A percentile compares a stretch with the other conserved stretches of the same genome.
Evolutionary conservation across 2,329 filamentous ascomycete genomes (phyloP).

Genomic region (Penicillium sclerotigenum): DNA sequence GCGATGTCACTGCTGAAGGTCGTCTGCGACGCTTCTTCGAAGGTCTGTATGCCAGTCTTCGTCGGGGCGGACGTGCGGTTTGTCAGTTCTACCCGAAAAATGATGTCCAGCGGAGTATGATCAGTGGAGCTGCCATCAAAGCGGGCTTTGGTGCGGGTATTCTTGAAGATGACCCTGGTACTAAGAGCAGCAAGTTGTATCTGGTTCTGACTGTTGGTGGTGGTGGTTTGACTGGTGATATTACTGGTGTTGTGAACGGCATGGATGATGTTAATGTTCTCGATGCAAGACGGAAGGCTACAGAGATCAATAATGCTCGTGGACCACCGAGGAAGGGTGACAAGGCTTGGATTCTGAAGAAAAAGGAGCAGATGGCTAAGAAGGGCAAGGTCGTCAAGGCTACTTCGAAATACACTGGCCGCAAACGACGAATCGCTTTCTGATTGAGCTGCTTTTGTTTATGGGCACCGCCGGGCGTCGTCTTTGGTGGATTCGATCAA

Average conservation of each 20-base stretch:
- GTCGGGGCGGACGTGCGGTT: slow-evolving; percentile 81
- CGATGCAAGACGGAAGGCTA: slow-evolving; percentile 60
- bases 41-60: slow-evolving; percentile 79
- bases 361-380: slow-evolving; percentile 87
- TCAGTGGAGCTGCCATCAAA: slow-evolving; percentile 81
- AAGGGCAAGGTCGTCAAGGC: slow-evolving; percentile 94
- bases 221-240: slow-evolving; percentile 65
- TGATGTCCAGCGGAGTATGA: slow-evolving; percentile 85
- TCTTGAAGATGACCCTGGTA: slow-evolving; percentile 90
- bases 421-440: slow-evolving; percentile 78
- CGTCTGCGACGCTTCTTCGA: slow-evolving; percentile 85
- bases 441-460: slow-evolving; percentile 40
- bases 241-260: slow-evolving; percentile 82
- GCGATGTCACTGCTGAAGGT: slow-evolving; percentile 75
- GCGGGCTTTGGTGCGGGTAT: slow-evolving; percentile 95
- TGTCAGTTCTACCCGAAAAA: slow-evolving; percentile 99
- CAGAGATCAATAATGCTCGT: slow-evolving; percentile 42
- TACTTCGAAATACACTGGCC: slow-evolving; percentile 88
- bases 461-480: neutral
- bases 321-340: slow-evolving; percentile 49
- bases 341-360: slow-evolving; percentile 53
- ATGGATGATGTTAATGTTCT: slow-evolving; percentile 85
- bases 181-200: slow-evolving; percentile 96
- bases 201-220: slow-evolving; percentile 86
- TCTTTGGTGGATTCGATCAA: neutral